Percentiles rank a stretch among this genome's conserved stretches.
These are phyloP conservation scores for Leccinum barrowsii DNA, from an alignment of 768 basidiomycete genomes.

Conservation along the genomic window DNA sequence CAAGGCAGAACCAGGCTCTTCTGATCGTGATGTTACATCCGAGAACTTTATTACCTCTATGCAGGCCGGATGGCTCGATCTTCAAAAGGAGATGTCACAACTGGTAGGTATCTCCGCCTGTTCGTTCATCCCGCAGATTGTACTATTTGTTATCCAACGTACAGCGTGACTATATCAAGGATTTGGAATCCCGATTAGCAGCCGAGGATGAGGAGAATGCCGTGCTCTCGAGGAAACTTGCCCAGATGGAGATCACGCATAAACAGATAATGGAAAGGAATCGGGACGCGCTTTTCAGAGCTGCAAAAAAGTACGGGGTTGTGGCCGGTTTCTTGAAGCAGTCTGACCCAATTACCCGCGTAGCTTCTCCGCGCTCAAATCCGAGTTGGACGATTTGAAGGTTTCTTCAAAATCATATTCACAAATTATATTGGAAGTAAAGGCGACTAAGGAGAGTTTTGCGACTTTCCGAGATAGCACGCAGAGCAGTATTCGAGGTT, in stretches of 20 bases:
- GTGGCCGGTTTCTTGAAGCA: neutral
- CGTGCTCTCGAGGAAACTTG: conserved; percentile 11
- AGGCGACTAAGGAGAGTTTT: conserved; percentile 24
- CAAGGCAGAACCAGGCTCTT: conserved; percentile 3
- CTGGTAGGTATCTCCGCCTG: conserved; percentile 6
- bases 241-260: conserved; percentile 13
- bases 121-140: neutral
- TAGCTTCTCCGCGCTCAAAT: conserved; percentile 32
- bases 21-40: neutral
- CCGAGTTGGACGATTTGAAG: conserved; percentile 27
- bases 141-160: neutral
- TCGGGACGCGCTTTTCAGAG: conserved; percentile 17
- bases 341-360: neutral
- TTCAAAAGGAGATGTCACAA: conserved; percentile 9
- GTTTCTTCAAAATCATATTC: conserved; percentile 21
- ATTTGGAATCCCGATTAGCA: conserved; percentile 20
- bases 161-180: conserved; percentile 18
- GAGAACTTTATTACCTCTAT: conserved; percentile 6
- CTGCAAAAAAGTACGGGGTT: conserved; percentile 18
- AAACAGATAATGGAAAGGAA: conserved; percentile 12
- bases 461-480: conserved; percentile 21
- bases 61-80: neutral
- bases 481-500: conserved; percentile 26
- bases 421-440: conserved; percentile 22
- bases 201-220: conserved; percentile 13